Evolutionary conservation across 1,139 yeast genomes (phyloP), one percentile per base, ranked within the genome.

Genomic region (Debaryomycetaceae sp.): DNA sequence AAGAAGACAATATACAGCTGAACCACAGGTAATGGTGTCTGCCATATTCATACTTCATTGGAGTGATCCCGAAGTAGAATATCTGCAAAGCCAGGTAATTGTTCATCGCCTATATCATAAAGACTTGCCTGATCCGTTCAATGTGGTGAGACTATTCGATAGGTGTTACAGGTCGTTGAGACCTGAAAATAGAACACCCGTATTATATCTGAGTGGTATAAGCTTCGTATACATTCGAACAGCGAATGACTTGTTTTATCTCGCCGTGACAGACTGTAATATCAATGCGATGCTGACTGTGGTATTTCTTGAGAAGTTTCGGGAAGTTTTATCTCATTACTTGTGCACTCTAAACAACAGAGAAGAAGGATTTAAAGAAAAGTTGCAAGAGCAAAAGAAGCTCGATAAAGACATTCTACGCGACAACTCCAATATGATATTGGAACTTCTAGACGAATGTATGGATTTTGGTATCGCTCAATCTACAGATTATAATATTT

Each of bases 391-490:
- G 30, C 20, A 36, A 27, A 38, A 30, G 17, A 34, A 38, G 22
- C 49, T 65, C 27, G 62, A 65, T 43, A 60, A 60, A 39, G 78
- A 74, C 39, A 48, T 59, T 5, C 60, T 74, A 3, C 50, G 64
- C n/a, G 79, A 74, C 47, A 74, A 73, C 49, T 59, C 66, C 41
- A 66, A 65, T 42, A 57, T 74, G 38, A 62, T 74, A 8, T 69
- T 67, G 44, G 79, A 74, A 50, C 55, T 74, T 5, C 51, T 74
- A 23, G 79, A 74, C 45, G 79, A 74, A 49, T 72, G 78, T 51
- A 63, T 74, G 62, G 79, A 74, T 49, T 65, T 67, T 45, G 79
- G 79, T 6, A 54, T 73, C 5, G 55, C 70, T 11, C 79, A 74
- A 49, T 59, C 66, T 44, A 71, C 78, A 1, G 78, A 74, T 51